phyloP scores from a whole-genome alignment of 2,329 filamentous ascomycete species.

The Stagonosporopsis chrysanthemi region DNA sequence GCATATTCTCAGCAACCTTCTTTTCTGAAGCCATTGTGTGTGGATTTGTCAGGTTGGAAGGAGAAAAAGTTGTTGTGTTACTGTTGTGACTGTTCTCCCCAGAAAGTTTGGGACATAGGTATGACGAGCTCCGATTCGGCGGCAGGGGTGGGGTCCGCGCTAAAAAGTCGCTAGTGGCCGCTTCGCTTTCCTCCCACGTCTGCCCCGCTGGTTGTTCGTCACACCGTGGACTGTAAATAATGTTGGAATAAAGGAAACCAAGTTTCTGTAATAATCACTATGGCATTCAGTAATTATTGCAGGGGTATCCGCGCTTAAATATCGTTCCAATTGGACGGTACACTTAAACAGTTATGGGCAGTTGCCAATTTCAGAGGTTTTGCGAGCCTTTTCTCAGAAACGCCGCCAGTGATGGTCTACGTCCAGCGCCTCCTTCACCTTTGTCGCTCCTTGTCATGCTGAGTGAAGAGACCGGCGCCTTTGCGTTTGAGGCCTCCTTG shows the following conservation, averaged over 20 bases:
- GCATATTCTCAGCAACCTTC: constrained; percentile 50
- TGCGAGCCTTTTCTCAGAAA: not conserved
- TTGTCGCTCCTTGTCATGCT: not conserved
- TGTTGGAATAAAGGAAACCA: too few relatives aligned
- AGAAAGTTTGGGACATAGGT: constrained; percentile 14
- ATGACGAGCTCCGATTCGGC: constrained; percentile 18
- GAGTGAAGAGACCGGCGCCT: not conserved
- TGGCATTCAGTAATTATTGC: too few relatives aligned
- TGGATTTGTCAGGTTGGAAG: not conserved
- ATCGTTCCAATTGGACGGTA: not conserved
- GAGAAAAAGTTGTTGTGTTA: constrained; percentile 13
- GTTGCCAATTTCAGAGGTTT: not conserved
- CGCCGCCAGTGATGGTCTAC: not conserved
- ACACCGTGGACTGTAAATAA: too few relatives aligned
- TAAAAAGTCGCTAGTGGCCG: constrained; percentile 9
- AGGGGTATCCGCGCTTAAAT: not conserved
- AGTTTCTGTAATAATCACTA: too few relatives aligned
- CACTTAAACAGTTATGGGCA: not conserved
- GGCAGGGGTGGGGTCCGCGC: constrained; percentile 12
- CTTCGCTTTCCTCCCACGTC: constrained; percentile 12
- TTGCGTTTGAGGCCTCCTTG: constrained; percentile 2
- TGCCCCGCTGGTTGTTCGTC: not conserved
- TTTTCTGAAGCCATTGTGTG: constrained; percentile 43
- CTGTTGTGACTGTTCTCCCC: constrained; percentile 22
- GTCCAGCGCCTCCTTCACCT: not conserved